These are phyloP conservation scores for Telfairia occidentalis DNA, from an alignment of 331 rosid genomes.

Conservation along the genomic window DNA sequence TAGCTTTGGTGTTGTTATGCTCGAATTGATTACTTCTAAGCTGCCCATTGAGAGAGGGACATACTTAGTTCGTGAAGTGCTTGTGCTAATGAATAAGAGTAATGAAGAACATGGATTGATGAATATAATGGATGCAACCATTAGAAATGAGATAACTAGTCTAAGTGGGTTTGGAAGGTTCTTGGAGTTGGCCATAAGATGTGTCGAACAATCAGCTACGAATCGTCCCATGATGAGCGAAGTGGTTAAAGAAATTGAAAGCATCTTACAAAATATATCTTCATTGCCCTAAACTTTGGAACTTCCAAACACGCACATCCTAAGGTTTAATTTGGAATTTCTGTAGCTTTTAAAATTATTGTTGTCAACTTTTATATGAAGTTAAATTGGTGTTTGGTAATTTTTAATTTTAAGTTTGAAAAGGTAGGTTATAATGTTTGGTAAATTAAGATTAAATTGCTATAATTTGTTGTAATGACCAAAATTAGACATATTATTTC, in stretches of 20 bases:
- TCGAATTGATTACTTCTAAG: conserved; percentile 58
- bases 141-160: conserved; percentile 19
- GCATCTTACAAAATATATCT: background rate
- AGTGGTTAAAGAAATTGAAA: conserved; percentile 3
- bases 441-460: no score
- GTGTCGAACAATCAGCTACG: conserved; percentile 46
- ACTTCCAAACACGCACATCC: background rate
- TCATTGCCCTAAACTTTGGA: background rate
- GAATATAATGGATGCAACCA: conserved; percentile 31
- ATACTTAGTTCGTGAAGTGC: conserved; percentile 49
- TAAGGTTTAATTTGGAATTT: no score
- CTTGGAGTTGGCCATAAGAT: conserved; percentile 47
- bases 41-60: conserved; percentile 53
- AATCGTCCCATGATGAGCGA: conserved; percentile 36
- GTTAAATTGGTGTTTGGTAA: no score
- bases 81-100: conserved; percentile 24
- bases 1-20: conserved; percentile 58
- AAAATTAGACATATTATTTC: no score
- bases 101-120: conserved; percentile 33
- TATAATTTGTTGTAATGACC: no score
- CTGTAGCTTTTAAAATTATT: no score
- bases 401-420: no score
- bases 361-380: no score
- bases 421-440: no score
- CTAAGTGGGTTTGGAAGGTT: conserved; percentile 37